Evolutionary conservation across 768 basidiomycete species (phyloP).

Genomic region (Calvatia gigantea): DNA sequence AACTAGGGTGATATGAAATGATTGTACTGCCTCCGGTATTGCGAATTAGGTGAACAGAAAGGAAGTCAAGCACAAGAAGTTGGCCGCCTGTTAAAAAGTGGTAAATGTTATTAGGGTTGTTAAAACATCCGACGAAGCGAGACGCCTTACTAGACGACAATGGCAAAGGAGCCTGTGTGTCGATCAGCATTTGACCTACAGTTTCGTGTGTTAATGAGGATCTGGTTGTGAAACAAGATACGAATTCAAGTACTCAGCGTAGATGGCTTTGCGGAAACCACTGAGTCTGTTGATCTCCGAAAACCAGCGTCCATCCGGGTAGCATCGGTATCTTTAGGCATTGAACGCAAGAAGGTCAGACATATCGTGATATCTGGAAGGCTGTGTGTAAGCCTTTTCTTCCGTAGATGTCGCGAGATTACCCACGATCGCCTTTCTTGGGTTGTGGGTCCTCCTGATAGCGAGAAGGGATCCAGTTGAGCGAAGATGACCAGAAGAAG

Average conservation of each 20-base stretch:
- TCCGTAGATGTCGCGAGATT: not conserved
- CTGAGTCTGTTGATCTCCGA: constrained; percentile 13
- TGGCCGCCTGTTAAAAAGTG: constrained; percentile 21
- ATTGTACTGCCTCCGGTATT: constrained; percentile 38
- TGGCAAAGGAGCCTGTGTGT: constrained; percentile 25
- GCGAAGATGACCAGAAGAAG: constrained; percentile 63
- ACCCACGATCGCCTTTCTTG: constrained; percentile 50
- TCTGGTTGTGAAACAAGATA: not conserved
- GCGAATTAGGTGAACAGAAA: constrained; percentile 46
- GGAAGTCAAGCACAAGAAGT: constrained; percentile 39
- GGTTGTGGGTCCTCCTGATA: constrained; percentile 47
- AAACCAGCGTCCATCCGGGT: constrained; percentile 11
- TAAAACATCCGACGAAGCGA: not conserved
- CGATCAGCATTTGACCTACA: constrained; percentile 27
- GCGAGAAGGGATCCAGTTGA: constrained; percentile 67
- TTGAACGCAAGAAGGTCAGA: constrained; percentile 49
- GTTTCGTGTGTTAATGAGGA: not conserved
- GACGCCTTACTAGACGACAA: constrained; percentile 20
- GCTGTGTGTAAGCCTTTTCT: not conserved
- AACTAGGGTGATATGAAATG: constrained; percentile 42
- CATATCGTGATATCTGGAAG: constrained; percentile 54
- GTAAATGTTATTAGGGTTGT: not conserved
- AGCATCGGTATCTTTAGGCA: constrained; percentile 23
- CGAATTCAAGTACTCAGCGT: constrained; percentile 2
- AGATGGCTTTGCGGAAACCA: constrained; percentile 14